phyloP scores from a whole-genome alignment of 2,329 filamentous ascomycete species.

The Botryotinia narcissicola region DNA sequence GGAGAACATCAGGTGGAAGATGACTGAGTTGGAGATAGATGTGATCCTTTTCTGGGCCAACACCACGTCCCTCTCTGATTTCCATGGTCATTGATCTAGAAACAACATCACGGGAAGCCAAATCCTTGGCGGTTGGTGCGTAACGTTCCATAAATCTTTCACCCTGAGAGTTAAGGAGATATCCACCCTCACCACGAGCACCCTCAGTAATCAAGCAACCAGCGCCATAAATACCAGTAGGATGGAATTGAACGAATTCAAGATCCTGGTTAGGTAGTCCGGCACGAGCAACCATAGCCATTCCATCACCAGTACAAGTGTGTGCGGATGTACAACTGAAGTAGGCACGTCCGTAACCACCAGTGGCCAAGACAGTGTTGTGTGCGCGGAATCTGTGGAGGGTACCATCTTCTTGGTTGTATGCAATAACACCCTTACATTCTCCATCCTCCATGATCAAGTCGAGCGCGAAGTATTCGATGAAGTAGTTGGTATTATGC shows the following conservation, averaged over 20 bases:
- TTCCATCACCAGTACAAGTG: conserved; percentile 50
- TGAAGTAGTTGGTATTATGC: conserved; percentile 49
- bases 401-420: conserved; percentile 45
- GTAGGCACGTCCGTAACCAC: conserved; percentile 50
- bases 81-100: conserved; percentile 49
- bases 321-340: conserved; percentile 50
- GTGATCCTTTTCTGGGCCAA: conserved; percentile 47
- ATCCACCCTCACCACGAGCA: conserved; percentile 49
- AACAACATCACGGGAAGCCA: conserved; percentile 49
- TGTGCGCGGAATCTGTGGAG: conserved; percentile 45
- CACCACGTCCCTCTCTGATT: conserved; percentile 47
- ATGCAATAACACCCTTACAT: conserved; percentile 45
- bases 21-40: conserved; percentile 49
- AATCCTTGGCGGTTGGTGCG: conserved; percentile 49
- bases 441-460: conserved; percentile 48
- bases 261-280: conserved; percentile 50
- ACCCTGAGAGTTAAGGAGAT: conserved; percentile 48
- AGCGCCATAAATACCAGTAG: conserved; percentile 50
- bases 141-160: conserved; percentile 53
- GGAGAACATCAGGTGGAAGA: conserved; percentile 46
- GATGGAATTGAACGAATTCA: conserved; percentile 52
- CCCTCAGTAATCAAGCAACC: conserved; percentile 51
- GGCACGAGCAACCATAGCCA: conserved; percentile 49
- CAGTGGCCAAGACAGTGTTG: conserved; percentile 49
- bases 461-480: conserved; percentile 50